Evolutionary conservation across 208 protist species (phyloP), one percentile per base, ranked within the genome.

Genomic region (Acanthamoeba castellanii): DNA sequence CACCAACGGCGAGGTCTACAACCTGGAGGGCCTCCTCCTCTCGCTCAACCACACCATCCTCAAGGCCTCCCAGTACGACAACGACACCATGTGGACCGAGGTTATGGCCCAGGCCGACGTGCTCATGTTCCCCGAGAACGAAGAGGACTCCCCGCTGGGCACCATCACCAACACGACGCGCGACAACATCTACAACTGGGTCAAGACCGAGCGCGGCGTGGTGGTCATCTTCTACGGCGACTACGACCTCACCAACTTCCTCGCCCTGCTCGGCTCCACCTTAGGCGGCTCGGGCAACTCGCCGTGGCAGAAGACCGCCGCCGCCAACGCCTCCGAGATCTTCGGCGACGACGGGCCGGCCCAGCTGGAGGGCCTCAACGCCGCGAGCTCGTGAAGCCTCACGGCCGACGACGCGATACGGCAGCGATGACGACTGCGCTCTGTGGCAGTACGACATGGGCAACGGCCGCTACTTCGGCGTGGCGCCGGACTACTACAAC

Each of bases 221-320:
- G 68, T 76, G 68, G 16, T 76, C 68, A 76, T 76, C 68, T 42
- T 76, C n/a, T 25, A 76, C 68, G 68, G 30, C 3, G 68, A 76
- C 2, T 45, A 47, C 68, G 13, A 37, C 22, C 34, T 76, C 68
- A 22, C 8, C 9, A 45, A 32, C 68, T 47, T 30, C 68, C 27
- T 76, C 9, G 37, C 68, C 68, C 2, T 8, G 18, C 27, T 76
- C 68, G 7, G n/a, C n/a, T n/a, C 27, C 4, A 45, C 34, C 68
- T 42, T 27, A 3, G 27, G 13, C 22, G 27, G 34, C 22, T 3
- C 68, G 7, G 16, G 8, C 18, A 37, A 76, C 13, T 13, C 13
- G 18, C 68, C 32, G 32, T 45, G 68, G 27, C 11, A 11, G 11
- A 32, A 76, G 34, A 47, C 30, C 7, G 34, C 27, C 4, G 32